Base-by-base conservation (phyloP, 2,329 filamentous ascomycete genomes). In the Clarireedia sp. region DNA sequence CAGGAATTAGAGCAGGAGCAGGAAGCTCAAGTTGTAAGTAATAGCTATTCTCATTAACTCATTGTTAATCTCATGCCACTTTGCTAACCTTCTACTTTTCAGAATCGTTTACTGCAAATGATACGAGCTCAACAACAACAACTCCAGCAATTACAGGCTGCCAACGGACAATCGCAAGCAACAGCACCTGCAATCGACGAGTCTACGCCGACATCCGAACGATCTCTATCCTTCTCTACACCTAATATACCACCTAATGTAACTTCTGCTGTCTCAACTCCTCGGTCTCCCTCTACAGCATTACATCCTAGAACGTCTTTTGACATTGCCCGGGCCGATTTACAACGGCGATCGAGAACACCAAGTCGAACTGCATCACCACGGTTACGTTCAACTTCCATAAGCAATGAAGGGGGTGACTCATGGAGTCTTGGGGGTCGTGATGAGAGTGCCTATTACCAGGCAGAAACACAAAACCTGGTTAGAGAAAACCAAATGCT, bases 401-500 rank as follows among this genome's bases (percentile, higher is more conserved):
- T 83, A 61, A 78, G 78, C 55, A 78, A 71, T 17, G 82, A 85
- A 54, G 77, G 74, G 51, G 78, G 77, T 36, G 84, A 89, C 51
- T 63, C 67, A 29, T 82, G 78, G 73, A 71, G 78, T 48, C 75
- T 86, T 1, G 80, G 79, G n/a, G 80, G 79, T 7, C 76, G 87
- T 17, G 87, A 90, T 64, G 87, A 91, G 68, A 84, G 79, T 60
- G 84, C 85, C 0, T 90, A 90, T 68, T 91, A 91, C 65, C 87
- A 90, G 68, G 87, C 87, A 4, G 88, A 92, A 71, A 89, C 87
- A 1, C 86, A 89, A 70, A 90, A 82, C 72, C 71, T 92, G 64
- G 79, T 83, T 21, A 77, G 88, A 24, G 88, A 91, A 73, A 92
- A 91, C 63, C 87, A 91, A 70, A 90, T 92, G 87, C 73, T 92